Evolutionary conservation across 805 yeast genomes (phyloP).

Genomic region (Starmerella scarabaei): DNA sequence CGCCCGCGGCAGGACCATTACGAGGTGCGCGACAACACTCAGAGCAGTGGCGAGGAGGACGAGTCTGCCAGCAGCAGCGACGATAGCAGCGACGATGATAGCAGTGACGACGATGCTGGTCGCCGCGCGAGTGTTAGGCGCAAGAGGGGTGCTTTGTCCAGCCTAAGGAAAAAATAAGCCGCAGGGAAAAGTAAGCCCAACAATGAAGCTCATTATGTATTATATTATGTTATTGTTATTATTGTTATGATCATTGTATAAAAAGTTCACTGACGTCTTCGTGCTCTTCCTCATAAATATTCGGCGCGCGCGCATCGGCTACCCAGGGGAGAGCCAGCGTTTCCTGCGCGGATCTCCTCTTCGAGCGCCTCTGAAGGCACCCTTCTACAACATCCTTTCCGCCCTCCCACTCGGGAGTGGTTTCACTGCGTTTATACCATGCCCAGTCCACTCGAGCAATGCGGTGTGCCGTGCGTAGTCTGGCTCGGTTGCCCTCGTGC

Average conservation of each 20-base stretch:
- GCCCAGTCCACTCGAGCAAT: constrained; percentile 89
- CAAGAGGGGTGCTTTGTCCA: not conserved
- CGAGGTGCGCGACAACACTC: not conserved
- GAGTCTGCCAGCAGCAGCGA: not conserved
- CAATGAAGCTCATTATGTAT: not conserved
- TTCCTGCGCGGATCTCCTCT: constrained; percentile 30
- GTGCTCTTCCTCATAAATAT: not conserved
- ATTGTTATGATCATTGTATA: no score
- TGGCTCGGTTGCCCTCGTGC: constrained; percentile 29
- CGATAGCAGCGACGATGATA: constrained; percentile 1
- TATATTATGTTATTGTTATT: not conserved
- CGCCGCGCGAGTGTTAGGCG: no score
- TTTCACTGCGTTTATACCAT: constrained; percentile 47
- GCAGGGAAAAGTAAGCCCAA: not conserved
- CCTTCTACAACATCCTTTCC: constrained; percentile 41
- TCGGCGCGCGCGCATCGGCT: constrained; percentile 4
- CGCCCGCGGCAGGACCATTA: not conserved
- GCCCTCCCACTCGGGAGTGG: constrained; percentile 31
- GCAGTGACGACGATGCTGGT: not conserved
- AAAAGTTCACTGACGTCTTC: not conserved
- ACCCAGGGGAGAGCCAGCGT: constrained; percentile 31
- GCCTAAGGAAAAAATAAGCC: not conserved
- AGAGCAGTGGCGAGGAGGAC: constrained; percentile 10
- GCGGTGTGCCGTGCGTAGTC: constrained; percentile 59
- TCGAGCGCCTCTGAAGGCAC: constrained; percentile 38